These are phyloP conservation scores for Silene conica DNA, from an alignment of 148 eudicot genomes.

Conservation along the genomic window DNA sequence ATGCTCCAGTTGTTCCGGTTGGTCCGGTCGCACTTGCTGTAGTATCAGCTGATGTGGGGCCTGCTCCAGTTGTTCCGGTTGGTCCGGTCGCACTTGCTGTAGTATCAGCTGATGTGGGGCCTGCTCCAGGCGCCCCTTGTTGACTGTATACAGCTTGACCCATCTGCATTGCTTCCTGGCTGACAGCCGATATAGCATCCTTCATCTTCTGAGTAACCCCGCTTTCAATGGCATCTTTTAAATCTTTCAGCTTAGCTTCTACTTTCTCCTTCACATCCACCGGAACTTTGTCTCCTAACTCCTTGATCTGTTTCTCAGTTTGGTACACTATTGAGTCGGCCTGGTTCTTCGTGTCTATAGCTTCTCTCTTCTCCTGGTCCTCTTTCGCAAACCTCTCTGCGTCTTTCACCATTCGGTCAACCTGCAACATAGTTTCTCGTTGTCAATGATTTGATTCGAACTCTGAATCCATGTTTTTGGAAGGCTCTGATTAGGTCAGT, in stretches of 20 bases:
- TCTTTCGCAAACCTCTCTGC: constrained; percentile 68
- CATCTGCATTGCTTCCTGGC: constrained; percentile 64
- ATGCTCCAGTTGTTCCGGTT: constrained; percentile 15
- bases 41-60: constrained; percentile 28
- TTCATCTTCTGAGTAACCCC: constrained; percentile 60
- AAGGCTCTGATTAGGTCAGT: too few species aligned
- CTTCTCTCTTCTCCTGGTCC: constrained; percentile 73
- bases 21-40: constrained; percentile 29
- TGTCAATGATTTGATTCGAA: neutral
- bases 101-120: constrained; percentile 28
- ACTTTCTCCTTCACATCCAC: constrained; percentile 52
- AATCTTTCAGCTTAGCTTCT: constrained; percentile 53
- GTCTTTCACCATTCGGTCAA: constrained; percentile 68
- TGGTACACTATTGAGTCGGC: constrained; percentile 63
- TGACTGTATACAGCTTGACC: constrained; percentile 64
- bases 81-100: constrained; percentile 29
- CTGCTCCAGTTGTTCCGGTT: constrained; percentile 27
- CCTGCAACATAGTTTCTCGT: constrained; percentile 28
- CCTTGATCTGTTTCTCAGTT: constrained; percentile 73
- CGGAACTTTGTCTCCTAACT: constrained; percentile 66
- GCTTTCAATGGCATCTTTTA: constrained; percentile 43
- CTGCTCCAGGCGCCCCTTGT: constrained; percentile 37
- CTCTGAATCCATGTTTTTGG: neutral
- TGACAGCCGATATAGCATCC: constrained; percentile 63
- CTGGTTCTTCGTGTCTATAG: constrained; percentile 71